Evolutionary conservation across 345 rosid genomes (phyloP).

Genomic region (Eucalyptus marginata): DNA sequence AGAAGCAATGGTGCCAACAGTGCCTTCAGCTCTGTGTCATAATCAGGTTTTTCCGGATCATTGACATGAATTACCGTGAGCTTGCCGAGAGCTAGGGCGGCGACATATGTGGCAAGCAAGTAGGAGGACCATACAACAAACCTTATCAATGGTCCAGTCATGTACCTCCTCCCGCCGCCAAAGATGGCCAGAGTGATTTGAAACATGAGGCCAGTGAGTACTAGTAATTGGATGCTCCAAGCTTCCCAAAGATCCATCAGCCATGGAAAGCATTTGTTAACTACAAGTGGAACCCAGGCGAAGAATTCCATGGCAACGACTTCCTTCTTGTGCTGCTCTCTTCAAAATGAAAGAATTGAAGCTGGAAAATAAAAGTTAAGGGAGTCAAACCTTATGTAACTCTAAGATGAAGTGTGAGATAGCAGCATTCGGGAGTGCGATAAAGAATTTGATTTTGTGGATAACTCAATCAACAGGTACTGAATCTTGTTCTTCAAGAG

Average conservation of each 20-base stretch:
- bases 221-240: slow-evolving; percentile 1
- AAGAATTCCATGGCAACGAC: neutral
- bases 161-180: neutral
- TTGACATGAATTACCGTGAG: neutral
- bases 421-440: neutral
- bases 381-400: neutral
- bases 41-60: neutral
- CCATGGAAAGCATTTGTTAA: neutral
- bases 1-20: slow-evolving; percentile 9
- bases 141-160: neutral
- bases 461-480: neutral
- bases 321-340: neutral
- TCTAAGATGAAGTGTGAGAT: neutral
- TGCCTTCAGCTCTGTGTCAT: neutral
- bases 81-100: slow-evolving; percentile 7
- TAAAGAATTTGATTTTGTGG: neutral
- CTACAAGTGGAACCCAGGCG: neutral
- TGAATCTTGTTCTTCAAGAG: neutral
- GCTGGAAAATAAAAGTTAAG: neutral
- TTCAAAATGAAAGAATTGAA: neutral
- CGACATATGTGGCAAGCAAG: neutral
- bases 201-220: neutral
- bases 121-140: slow-evolving; percentile 5
- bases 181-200: neutral
- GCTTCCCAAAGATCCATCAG: slow-evolving; percentile 2